phyloP scores from a whole-genome alignment of 352 stramenopile species.

The Phytophthora tentaculata region DNA sequence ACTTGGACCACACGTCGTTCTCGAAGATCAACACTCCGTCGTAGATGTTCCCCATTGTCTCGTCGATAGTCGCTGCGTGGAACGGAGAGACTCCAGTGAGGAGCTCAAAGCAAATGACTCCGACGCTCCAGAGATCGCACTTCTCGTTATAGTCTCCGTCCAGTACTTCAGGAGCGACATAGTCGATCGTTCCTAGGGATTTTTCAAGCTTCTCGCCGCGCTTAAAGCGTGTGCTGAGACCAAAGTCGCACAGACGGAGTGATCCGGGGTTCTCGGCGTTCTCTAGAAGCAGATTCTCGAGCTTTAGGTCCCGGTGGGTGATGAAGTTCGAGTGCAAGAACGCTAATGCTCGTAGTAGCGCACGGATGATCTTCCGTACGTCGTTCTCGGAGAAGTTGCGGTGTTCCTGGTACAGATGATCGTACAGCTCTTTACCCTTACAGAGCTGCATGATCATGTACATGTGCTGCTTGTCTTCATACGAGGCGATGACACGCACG shows the following conservation, averaged over 20 bases:
- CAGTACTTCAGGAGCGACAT: slow-evolving; percentile 81
- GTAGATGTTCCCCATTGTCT: slow-evolving; percentile 87
- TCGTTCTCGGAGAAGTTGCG: slow-evolving; percentile 71
- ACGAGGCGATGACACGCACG: slow-evolving; percentile 77
- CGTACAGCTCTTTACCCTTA: slow-evolving; percentile 82
- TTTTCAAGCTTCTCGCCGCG: slow-evolving; percentile 77
- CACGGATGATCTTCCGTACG: slow-evolving; percentile 68
- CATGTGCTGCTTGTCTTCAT: slow-evolving; percentile 81
- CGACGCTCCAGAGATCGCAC: slow-evolving; percentile 83
- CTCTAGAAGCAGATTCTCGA: slow-evolving; percentile 86
- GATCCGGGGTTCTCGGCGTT: slow-evolving; percentile 61
- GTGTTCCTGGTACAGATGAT: slow-evolving; percentile 75
- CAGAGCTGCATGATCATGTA: slow-evolving; percentile 91
- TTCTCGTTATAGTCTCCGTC: slow-evolving; percentile 86
- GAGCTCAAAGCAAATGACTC: slow-evolving; percentile 82
- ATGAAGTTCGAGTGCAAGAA: slow-evolving; percentile 87
- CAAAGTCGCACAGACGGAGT: slow-evolving; percentile 88
- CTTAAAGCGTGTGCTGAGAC: slow-evolving; percentile 77
- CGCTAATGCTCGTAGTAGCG: slow-evolving; percentile 60
- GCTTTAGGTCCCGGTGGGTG: slow-evolving; percentile 82
- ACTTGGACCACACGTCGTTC: slow-evolving; percentile 66
- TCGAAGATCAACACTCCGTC: slow-evolving; percentile 78
- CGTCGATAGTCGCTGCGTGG: slow-evolving; percentile 69
- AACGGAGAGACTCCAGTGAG: slow-evolving; percentile 74
- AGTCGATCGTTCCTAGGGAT: slow-evolving; percentile 83